Evolutionary conservation across 495 filamentous ascomycete genomes (phyloP), one percentile per base, ranked within the genome.

Genomic region (Penicillium cosmopolitanum): DNA sequence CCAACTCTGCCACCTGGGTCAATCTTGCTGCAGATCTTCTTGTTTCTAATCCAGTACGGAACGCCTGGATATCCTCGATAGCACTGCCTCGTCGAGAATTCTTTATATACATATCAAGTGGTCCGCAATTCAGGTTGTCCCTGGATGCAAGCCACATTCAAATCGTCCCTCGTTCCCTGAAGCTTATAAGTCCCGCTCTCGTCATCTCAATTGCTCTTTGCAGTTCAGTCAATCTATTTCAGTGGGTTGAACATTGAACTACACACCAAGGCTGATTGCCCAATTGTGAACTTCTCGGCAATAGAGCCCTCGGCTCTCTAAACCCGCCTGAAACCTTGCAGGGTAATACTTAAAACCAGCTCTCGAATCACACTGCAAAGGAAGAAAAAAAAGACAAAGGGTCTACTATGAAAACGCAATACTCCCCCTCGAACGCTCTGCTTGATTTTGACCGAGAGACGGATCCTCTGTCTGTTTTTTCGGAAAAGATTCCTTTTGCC

Each of bases 21-120:
- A 56, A 53, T 21, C 40, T n/a, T 47, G 31, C 6, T 52, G 62
- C 59, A 63, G 62, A 65, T 65, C 63, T 16, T 55, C 50, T 28
- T 38, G 53, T 59, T 61, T 56, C 53, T 40, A 51, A 40, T 54
- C 51, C 19, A 42, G 8, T 56, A 28, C 60, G 64, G 65, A 64
- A 62, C 62, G 62, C 65, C 62, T 67, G 44, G 55, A 15, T 15
- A 36, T 50, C 33, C 38, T 43, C 13, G 5, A 21, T 61, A 66
- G 66, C 66, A 68, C 66, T 68, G 66, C 66, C 66, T 63, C 63
- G n/a, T 8, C 48, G 40, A 18, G 50, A 43, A 34, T 40, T 15
- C 51, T 34, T 55, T 63, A 63, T 58, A 55, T 55, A 58, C 60
- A 58, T 34, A 33, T 56, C 56, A 53, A 52, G 42, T 48, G 28